Evolutionary conservation across 176 grass and related monocot species (phyloP), one percentile per base, ranked within the genome.

Genomic region (Eleusine indica): DNA sequence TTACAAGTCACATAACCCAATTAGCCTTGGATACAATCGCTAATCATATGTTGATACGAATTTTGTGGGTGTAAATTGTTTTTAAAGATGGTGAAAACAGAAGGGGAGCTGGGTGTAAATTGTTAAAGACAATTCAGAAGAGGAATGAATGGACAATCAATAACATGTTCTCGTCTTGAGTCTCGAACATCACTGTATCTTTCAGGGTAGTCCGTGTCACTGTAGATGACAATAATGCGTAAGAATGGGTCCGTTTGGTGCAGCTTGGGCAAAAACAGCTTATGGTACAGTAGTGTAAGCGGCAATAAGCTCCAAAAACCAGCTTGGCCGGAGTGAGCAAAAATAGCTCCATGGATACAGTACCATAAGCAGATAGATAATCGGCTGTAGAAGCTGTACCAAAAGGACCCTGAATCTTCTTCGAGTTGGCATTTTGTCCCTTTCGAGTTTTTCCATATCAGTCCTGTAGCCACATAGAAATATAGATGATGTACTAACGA

Each of bases 401-500:
- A 25, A 25, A 25, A 25, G 25, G 25, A 25, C 25, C 25, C 25
- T 25, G 25, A 21, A 82, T 6, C 18, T 29, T 1, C 19, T 60
- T 25, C 17, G 17, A 19, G 1, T 10, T 18, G 52, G 1, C 35
- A 14, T 51, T 67, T 82, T 22, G 42, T 61, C 58, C 4, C 3
- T 25, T 41, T 16, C 7, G 4, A 11, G 35, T 49, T 49, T 67
- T 2, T 65, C 48, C 58, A 6, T 3, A 67, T 44, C 7, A 83
- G 11, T 28, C 42, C 14, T 79, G 41, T 52, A 56, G 5, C 16
- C 0, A 7, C 32, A 32, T 30, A 12, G 13, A 49, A 63, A 25
- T 22, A 3, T 22, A 71, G 48, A 39, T 22, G 3, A 40, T 61
- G 73, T 19, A 42, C 83, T 89, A 73, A 90, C 68, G 4, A 53